A percentile compares a stretch with the other conserved stretches of the same genome.
Conservation (phyloP, 164 flowering plant species). For the Stephania japonica region DNA sequence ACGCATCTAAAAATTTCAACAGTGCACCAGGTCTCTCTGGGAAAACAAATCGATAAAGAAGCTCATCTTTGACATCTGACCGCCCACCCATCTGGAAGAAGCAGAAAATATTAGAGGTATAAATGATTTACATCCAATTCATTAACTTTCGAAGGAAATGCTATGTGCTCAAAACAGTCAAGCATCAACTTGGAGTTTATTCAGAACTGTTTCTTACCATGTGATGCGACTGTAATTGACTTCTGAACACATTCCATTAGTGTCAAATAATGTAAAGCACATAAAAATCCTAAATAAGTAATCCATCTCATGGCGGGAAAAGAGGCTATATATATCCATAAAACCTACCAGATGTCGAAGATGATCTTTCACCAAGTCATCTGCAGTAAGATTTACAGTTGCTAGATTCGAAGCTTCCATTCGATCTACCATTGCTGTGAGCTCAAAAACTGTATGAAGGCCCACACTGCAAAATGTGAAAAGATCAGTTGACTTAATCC, state of each 20-base stretch:
- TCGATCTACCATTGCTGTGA: constrained; percentile 59
- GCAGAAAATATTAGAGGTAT: background rate
- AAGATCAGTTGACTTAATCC: background rate
- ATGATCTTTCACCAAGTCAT: constrained; percentile 96
- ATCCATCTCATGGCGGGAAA: background rate
- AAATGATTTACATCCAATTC: no score
- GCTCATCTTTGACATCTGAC: constrained; percentile 57
- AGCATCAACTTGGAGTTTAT: no score
- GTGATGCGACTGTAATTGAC: no score
- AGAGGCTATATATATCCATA: background rate
- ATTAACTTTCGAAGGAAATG: no score
- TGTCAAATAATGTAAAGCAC: background rate
- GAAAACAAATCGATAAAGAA: constrained; percentile 73
- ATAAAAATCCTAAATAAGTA: background rate
- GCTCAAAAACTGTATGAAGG: constrained; percentile 63
- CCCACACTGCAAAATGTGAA: constrained; percentile 67
- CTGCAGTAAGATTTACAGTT: constrained; percentile 64
- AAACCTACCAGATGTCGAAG: constrained; percentile 74
- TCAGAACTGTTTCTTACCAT: no score
- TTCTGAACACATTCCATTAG: background rate
- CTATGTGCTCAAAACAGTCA: no score
- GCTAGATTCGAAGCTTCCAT: constrained; percentile 62
- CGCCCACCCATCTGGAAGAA: constrained; percentile 77
- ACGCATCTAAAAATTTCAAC: constrained; percentile 77
- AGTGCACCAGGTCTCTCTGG: constrained; percentile 96